Conservation (phyloP, 2,329 filamentous ascomycete species). For the Exophiala viscosa region DNA sequence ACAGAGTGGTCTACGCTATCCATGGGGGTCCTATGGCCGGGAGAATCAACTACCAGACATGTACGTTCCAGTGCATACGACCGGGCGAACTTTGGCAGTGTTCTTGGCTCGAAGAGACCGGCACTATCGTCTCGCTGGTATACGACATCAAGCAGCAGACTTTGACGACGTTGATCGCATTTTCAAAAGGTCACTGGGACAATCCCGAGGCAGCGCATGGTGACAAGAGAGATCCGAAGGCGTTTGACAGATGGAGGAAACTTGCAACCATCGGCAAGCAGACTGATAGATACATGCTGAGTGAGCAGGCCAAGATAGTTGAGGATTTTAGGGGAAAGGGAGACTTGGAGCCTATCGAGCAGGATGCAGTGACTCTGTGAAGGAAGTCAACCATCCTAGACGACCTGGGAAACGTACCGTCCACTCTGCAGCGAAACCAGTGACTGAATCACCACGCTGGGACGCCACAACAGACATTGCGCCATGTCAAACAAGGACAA, state of each 20-base stretch:
- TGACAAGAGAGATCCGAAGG: slow-evolving; percentile 52
- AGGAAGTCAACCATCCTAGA: no score
- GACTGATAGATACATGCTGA: neutral
- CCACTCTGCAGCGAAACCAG: no score
- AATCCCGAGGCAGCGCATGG: slow-evolving; percentile 50
- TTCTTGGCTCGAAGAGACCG: slow-evolving; percentile 60
- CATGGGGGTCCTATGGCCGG: slow-evolving; percentile 59
- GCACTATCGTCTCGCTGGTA: slow-evolving; percentile 54
- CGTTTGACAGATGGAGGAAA: slow-evolving; percentile 49
- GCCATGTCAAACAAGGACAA: no score
- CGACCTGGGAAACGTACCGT: no score
- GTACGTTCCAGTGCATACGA: slow-evolving; percentile 55
- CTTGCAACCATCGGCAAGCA: neutral
- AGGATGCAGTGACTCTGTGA: neutral
- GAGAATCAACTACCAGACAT: slow-evolving; percentile 49
- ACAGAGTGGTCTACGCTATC: slow-evolving; percentile 56
- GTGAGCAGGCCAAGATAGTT: slow-evolving; percentile 2
- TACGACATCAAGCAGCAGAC: slow-evolving; percentile 51
- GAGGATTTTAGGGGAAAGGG: neutral
- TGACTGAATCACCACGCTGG: no score
- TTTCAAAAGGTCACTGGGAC: slow-evolving; percentile 57
- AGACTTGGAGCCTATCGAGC: neutral
- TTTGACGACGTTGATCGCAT: slow-evolving; percentile 53
- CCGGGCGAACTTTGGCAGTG: slow-evolving; percentile 58
- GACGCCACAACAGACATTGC: no score